Evolutionary conservation across 352 stramenopile genomes (phyloP).

Genomic region (Globisporangium echinulatum): DNA sequence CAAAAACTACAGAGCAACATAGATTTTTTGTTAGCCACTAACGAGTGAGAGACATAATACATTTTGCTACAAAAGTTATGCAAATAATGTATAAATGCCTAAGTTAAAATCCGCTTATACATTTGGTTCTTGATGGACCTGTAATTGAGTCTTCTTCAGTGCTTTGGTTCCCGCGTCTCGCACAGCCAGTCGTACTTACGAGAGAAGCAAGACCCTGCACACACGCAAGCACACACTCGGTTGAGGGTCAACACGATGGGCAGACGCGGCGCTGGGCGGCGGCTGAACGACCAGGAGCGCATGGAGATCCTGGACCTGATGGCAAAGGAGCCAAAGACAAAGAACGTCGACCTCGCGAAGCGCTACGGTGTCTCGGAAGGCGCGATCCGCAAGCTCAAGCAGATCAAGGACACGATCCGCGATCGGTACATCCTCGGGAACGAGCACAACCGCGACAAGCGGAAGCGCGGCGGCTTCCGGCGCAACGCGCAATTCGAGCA

Average conservation of each 20-base stretch:
- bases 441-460: constrained; percentile 82
- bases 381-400: constrained; percentile 85
- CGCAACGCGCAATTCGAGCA: constrained; percentile 82
- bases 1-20: no score
- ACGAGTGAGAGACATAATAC: no score
- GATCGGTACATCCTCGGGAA: constrained; percentile 80
- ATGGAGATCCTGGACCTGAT: constrained; percentile 87
- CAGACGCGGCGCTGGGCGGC: constrained; percentile 61
- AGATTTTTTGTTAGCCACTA: no score
- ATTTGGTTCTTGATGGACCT: no score
- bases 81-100: no score
- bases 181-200: constrained; percentile 23
- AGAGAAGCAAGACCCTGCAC: no score
- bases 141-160: no score
- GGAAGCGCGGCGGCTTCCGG: constrained; percentile 78
- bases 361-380: constrained; percentile 82
- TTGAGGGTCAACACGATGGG: constrained; percentile 33
- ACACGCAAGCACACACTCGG: no score
- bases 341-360: constrained; percentile 83
- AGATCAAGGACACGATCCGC: constrained; percentile 82
- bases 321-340: constrained; percentile 73
- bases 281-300: constrained; percentile 85
- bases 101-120: no score
- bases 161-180: no score
- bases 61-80: no score